These are phyloP conservation scores for Euphorbia pulcherrima DNA, from an alignment of 345 rosid genomes.

Conservation along the genomic window DNA sequence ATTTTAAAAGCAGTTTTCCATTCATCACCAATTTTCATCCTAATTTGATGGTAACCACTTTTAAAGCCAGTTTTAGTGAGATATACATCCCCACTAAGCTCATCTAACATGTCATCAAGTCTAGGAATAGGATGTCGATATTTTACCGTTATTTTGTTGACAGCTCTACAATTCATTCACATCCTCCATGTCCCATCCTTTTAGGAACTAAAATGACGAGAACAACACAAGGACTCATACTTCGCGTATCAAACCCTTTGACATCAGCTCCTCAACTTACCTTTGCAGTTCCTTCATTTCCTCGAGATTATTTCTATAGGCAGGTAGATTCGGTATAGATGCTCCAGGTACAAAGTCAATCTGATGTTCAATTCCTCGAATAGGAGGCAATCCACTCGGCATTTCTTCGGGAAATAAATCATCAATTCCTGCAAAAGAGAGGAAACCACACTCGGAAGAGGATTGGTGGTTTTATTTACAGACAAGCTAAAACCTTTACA, in stretches of 20 bases:
- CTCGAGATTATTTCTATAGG: neutral
- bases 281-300: neutral
- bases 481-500: too few species aligned
- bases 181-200: slow-evolving; percentile 1
- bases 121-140: too few species aligned
- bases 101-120: too few species aligned
- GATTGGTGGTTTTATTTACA: too few species aligned
- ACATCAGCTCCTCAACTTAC: neutral
- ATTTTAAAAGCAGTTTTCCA: too few species aligned
- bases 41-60: too few species aligned
- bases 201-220: neutral
- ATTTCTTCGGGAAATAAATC: neutral
- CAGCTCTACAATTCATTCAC: neutral
- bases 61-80: too few species aligned
- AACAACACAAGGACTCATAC: neutral
- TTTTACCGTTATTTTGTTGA: neutral
- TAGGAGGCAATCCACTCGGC: neutral
- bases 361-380: too few species aligned
- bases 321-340: too few species aligned
- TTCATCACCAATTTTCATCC: too few species aligned
- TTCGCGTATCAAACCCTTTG: neutral
- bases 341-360: neutral
- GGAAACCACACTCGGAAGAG: too few species aligned
- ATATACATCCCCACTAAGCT: too few species aligned
- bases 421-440: neutral